Evolutionary conservation across 345 rosid species (phyloP).

Genomic region (Balakata baccata): DNA sequence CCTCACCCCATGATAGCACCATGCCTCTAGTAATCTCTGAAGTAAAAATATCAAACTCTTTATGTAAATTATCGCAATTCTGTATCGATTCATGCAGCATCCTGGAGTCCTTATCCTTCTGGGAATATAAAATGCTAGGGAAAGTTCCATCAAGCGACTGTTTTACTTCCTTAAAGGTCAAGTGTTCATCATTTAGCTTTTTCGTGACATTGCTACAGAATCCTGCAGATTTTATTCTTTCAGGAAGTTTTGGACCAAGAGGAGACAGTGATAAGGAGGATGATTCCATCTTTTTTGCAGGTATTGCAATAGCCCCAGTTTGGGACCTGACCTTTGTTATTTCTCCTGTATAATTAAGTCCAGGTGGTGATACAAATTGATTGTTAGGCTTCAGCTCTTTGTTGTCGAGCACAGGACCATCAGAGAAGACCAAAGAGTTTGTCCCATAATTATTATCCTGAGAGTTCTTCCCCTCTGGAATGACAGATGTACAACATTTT

Average conservation of each 20-base stretch:
- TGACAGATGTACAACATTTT: constrained; percentile 23
- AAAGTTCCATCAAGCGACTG: constrained; percentile 36
- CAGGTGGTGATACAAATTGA: constrained; percentile 30
- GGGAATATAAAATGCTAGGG: constrained; percentile 22
- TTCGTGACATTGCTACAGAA: constrained; percentile 31
- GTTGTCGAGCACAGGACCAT: constrained; percentile 67
- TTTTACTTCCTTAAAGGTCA: constrained; percentile 43
- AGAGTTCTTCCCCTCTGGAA: constrained; percentile 23
- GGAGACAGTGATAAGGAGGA: constrained; percentile 76
- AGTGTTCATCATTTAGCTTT: constrained; percentile 22
- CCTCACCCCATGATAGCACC: constrained; percentile 12
- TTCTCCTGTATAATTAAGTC: constrained; percentile 32
- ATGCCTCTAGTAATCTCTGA: constrained; percentile 16
- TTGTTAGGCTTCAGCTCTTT: constrained; percentile 21
- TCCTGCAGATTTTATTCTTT: constrained; percentile 45
- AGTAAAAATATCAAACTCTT: constrained; percentile 33
- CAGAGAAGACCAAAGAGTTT: constrained; percentile 36
- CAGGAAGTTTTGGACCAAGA: constrained; percentile 76
- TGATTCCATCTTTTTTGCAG: constrained; percentile 32
- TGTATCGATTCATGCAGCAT: constrained; percentile 43
- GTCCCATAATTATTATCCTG: constrained; percentile 13
- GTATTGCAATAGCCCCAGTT: constrained; percentile 41
- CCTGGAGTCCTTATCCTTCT: constrained; percentile 35
- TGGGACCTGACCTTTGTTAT: constrained; percentile 34
- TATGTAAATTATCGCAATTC: constrained; percentile 42